phyloP scores from a whole-genome alignment of 495 filamentous ascomycete genomes.

The Aspergillus sclerotioniger region DNA sequence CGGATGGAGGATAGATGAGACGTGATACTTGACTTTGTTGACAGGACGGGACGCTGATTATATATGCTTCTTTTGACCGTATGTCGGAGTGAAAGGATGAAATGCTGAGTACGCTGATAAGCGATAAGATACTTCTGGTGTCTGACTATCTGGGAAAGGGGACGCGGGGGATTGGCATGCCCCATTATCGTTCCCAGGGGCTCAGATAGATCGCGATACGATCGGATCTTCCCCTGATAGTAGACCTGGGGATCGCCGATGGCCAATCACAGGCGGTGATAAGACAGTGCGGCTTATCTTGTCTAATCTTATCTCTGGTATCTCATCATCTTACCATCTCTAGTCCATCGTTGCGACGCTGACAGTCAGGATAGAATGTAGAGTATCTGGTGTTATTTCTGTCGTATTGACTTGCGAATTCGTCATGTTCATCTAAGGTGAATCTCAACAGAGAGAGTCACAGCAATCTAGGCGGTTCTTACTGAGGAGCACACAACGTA shows the following conservation, averaged over 20 bases:
- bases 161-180: too few species aligned
- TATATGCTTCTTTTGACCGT: background rate
- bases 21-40: background rate
- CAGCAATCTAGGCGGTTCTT: too few species aligned
- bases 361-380: too few species aligned
- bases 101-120: background rate
- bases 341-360: background rate
- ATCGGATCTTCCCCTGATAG: background rate
- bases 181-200: background rate
- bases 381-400: too few species aligned
- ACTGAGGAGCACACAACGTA: too few species aligned
- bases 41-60: background rate
- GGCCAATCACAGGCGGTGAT: background rate
- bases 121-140: background rate
- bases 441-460: too few species aligned
- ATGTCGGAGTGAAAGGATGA: background rate
- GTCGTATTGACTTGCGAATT: background rate
- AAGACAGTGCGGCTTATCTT: background rate
- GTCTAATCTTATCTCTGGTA: slow-evolving; percentile 9
- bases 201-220: background rate
- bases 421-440: too few species aligned
- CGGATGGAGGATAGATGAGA: background rate
- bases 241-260: background rate
- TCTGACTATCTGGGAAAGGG: background rate
- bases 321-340: background rate